phyloP scores from a whole-genome alignment of 306 rosid species.

The Begonia loranthoides region DNA sequence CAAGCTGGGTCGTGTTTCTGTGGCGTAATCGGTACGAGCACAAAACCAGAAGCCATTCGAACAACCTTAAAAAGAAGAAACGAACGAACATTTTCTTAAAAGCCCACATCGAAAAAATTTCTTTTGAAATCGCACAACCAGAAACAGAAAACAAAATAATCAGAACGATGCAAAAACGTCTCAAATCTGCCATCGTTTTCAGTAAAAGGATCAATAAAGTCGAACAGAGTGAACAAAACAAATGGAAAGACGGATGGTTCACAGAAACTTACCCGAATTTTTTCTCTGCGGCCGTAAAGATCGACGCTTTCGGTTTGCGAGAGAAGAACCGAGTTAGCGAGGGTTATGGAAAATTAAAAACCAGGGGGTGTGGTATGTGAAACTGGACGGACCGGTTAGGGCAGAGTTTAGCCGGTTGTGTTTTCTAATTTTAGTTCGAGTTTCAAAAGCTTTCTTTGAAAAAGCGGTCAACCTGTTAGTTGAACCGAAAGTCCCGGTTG shows the following conservation, averaged over 20 bases:
- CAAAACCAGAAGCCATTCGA: conserved; percentile 46
- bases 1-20: conserved; percentile 95
- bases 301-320: conserved; percentile 9
- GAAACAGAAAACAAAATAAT: not conserved
- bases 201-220: no score
- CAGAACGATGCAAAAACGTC: conserved; percentile 1
- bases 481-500: conserved; percentile 33
- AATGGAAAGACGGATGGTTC: conserved; percentile 2
- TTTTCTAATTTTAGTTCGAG: conserved; percentile 1
- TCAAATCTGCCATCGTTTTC: not conserved
- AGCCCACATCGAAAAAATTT: conserved; percentile 4
- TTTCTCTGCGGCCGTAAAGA: conserved; percentile 6
- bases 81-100: not conserved
- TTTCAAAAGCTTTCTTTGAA: not conserved
- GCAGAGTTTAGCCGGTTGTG: conserved; percentile 5
- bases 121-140: conserved; percentile 4
- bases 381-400: conserved; percentile 69
- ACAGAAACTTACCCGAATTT: conserved; percentile 34
- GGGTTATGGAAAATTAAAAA: conserved; percentile 27
- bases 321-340: conserved; percentile 43
- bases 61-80: conserved; percentile 6
- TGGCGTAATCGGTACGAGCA: conserved; percentile 52
- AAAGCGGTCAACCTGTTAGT: not conserved
- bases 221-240: not conserved
- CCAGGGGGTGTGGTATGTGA: not conserved